Conservation (phyloP, 2,329 filamentous ascomycete species). For the Ceratocystis ficicola region DNA sequence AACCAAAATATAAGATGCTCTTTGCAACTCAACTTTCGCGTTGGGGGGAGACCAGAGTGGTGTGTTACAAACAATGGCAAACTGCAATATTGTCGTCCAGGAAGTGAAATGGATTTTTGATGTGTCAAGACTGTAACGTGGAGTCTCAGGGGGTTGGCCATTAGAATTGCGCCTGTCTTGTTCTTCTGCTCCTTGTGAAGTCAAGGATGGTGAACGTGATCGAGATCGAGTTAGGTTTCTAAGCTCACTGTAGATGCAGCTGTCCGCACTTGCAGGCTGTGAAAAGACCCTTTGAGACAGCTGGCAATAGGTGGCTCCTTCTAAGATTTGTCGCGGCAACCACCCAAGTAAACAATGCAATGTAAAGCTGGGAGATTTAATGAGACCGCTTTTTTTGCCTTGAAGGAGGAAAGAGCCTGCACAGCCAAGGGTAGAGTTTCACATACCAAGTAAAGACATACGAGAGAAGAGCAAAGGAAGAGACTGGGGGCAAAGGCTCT, state of each 20-base stretch:
- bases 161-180: background rate
- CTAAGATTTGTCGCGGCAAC: conserved; percentile 10
- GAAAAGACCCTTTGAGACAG: background rate
- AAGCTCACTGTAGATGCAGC: background rate
- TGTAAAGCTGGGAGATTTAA: background rate
- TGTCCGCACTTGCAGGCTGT: background rate
- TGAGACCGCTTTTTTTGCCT: background rate
- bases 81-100: background rate
- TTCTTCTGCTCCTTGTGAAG: background rate
- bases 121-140: background rate
- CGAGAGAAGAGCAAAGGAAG: background rate
- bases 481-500: background rate
- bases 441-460: background rate
- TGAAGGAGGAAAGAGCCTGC: background rate
- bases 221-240: background rate
- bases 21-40: too few species aligned
- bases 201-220: background rate
- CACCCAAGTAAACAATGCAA: background rate
- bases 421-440: background rate
- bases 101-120: background rate
- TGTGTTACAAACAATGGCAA: background rate
- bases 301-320: conserved; percentile 5
- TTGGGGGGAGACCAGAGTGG: background rate
- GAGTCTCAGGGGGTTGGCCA: background rate
- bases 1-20: too few species aligned